Evolutionary conservation across 2,329 filamentous ascomycete genomes (phyloP), one percentile per base, ranked within the genome.

Genomic region (Ceratocystis ficicola): DNA sequence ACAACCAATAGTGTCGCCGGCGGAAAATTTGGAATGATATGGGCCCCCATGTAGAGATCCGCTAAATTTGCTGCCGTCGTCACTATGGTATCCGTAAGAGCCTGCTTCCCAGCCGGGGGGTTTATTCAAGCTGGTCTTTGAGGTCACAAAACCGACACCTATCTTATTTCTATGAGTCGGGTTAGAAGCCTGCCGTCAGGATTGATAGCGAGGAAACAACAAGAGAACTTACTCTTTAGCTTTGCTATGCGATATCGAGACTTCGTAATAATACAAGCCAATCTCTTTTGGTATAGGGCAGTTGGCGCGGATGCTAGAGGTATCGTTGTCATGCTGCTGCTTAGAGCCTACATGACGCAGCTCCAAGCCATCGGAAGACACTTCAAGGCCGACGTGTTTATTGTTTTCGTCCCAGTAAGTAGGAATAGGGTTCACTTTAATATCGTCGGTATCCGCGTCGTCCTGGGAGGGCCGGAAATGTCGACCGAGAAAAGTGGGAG

Each of bases 191-290:
- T 30, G 55, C 32, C 36, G 12, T 15, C 36, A 3, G 36, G 10
- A 41, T 50, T 4, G 17, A 20, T 36, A 6, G 57, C 3, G 59
- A 7, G 20, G 44, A n/a, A 7, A 28, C 6, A 28, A 36, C 20
- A 6, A 44, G 22, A 20, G 10, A 36, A 46, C 81, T 65, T 76
- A 84, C 81, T 84, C 82, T 55, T 83, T 80, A 69, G 76, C 75
- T 71, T 79, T 81, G 64, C 76, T 78, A 17, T 77, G 76, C 30
- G 81, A 67, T 61, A 85, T 77, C 17, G 76, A 76, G 28, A 87
- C 80, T 73, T 99, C 94, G 72, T 86, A 99, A 74, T 99, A 99
- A 75, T 96, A 99, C 68, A 99, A 87, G 1, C 94, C 94, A 70
- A 89, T 94, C 72, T 95, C 88, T 44, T 85, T 81, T 3, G 94